Evolutionary conservation across 1,284 basidiomycete genomes (phyloP).

Genomic region (Naganishia albida): DNA sequence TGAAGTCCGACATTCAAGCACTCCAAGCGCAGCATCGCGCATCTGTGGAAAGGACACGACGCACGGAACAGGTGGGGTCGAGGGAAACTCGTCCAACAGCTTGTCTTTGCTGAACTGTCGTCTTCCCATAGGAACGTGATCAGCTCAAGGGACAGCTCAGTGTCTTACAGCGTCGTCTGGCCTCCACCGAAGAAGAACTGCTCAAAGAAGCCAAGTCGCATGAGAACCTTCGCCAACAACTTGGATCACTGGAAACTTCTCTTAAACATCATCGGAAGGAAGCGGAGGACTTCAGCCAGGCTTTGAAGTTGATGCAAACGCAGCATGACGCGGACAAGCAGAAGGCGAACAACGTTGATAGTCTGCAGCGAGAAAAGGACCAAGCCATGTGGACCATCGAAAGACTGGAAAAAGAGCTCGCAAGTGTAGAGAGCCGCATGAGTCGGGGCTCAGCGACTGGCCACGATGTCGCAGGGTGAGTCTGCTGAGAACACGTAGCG

Average conservation of each 20-base stretch:
- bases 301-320: constrained; percentile 62
- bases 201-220: constrained; percentile 28
- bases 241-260: constrained; percentile 44
- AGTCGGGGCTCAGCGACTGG: no score
- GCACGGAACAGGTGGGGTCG: constrained; percentile 11
- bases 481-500: neutral
- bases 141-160: constrained; percentile 12
- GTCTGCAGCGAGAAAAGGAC: neutral
- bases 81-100: neutral
- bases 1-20: constrained; percentile 5
- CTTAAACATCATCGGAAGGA: constrained; percentile 57
- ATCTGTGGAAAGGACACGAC: neutral
- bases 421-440: neutral
- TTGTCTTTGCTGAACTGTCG: neutral
- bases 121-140: constrained; percentile 16
- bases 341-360: constrained; percentile 35
- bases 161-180: constrained; percentile 1
- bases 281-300: constrained; percentile 56
- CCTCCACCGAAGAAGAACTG: constrained; percentile 9
- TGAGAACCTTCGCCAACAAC: constrained; percentile 37
- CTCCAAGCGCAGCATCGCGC: constrained; percentile 5
- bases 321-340: constrained; percentile 35
- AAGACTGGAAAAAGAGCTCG: constrained; percentile 11
- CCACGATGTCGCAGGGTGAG: neutral
- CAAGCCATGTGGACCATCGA: constrained; percentile 10